Evolutionary conservation across 352 stramenopile genomes (phyloP).

Genomic region (Globisporangium perplexum): DNA sequence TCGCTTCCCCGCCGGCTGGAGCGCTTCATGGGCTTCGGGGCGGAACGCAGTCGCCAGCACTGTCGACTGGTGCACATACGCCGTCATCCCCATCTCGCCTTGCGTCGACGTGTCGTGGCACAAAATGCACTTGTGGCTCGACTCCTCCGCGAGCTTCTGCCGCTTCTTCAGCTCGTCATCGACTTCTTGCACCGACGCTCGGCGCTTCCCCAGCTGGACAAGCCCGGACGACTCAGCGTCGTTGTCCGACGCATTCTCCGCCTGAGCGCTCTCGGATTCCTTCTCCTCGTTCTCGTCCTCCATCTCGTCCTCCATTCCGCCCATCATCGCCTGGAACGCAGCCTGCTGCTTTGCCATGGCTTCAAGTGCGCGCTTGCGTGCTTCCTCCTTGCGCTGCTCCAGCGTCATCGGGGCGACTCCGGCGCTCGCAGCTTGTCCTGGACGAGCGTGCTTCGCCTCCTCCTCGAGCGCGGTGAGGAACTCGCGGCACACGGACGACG

Average conservation of each 20-base stretch:
- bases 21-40: conserved; percentile 58
- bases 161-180: conserved; percentile 37
- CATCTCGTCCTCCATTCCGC: conserved; percentile 35
- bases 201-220: conserved; percentile 41
- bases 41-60: conserved; percentile 74
- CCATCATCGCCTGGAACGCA: conserved; percentile 83
- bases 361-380: conserved; percentile 66
- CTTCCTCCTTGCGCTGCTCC: conserved; percentile 73
- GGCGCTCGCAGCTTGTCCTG: not conserved
- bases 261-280: conserved; percentile 10
- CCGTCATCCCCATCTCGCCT: conserved; percentile 80
- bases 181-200: conserved; percentile 23
- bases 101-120: conserved; percentile 78
- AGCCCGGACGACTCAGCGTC: conserved; percentile 1
- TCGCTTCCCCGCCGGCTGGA: conserved; percentile 40
- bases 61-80: conserved; percentile 85
- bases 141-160: conserved; percentile 36
- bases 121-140: conserved; percentile 71
- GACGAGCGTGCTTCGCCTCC: conserved; percentile 19
- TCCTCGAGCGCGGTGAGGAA: conserved; percentile 29
- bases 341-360: conserved; percentile 81
- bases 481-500: conserved; percentile 35
- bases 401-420: conserved; percentile 36
- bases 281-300: conserved; percentile 26
- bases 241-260: conserved; percentile 14